These are phyloP conservation scores for Diaporthe sp. DNA, from an alignment of 2,329 filamentous ascomycete genomes.

Conservation along the genomic window DNA sequence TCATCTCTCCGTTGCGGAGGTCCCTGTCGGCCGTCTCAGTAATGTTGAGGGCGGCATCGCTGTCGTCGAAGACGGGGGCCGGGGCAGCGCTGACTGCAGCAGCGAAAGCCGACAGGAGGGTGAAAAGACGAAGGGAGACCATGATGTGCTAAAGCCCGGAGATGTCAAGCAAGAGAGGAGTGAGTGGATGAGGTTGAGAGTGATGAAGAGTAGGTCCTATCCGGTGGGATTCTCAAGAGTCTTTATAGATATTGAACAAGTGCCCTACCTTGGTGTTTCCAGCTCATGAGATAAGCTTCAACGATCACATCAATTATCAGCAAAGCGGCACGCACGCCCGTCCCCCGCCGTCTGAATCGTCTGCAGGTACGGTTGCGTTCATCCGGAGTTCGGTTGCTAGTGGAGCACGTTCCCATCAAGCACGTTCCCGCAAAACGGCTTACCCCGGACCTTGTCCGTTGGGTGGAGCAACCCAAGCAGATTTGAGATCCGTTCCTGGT, in stretches of 20 bases:
- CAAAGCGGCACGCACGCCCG: not conserved
- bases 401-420: not conserved
- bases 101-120: conserved; percentile 2
- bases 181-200: not conserved
- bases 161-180: not conserved
- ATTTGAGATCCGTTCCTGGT: not conserved
- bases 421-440: not conserved
- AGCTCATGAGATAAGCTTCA: not conserved
- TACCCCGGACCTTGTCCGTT: conserved; percentile 2
- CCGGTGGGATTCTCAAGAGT: not conserved
- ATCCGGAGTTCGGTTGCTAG: not conserved
- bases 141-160: not conserved
- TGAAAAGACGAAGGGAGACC: not conserved
- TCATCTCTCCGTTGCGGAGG: conserved; percentile 9
- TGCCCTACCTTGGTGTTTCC: not conserved
- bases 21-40: not conserved
- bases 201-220: not conserved
- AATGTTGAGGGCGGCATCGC: not conserved
- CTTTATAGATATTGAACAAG: not conserved
- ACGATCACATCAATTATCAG: not conserved
- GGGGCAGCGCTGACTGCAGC: conserved; percentile 7
- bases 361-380: not conserved
- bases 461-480: not conserved
- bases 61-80: not conserved
- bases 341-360: not conserved